phyloP scores from a whole-genome alignment of 192 early-diverging fungal species.

The Borealophlyctis nickersoniae region DNA sequence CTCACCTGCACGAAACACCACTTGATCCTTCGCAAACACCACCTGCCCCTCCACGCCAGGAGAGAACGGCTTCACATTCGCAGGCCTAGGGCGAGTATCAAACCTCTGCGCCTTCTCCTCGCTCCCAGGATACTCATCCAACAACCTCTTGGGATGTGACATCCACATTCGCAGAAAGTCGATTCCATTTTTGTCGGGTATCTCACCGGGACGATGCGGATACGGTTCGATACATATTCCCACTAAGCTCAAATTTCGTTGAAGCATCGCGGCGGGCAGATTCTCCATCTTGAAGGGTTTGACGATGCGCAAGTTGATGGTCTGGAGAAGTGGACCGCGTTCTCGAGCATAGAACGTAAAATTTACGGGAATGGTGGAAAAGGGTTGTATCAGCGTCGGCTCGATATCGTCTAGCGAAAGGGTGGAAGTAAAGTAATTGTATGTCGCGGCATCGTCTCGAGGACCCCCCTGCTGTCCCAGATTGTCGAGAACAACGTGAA shows the following conservation, averaged over 20 bases:
- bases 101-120: conserved; percentile 42
- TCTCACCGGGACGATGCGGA: conserved; percentile 33
- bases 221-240: conserved; percentile 59
- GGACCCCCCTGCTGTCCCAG: conserved; percentile 1
- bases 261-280: conserved; percentile 29
- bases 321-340: conserved; percentile 42
- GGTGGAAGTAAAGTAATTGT: conserved; percentile 25
- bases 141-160: conserved; percentile 50
- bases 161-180: conserved; percentile 56
- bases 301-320: conserved; percentile 33
- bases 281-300: conserved; percentile 26
- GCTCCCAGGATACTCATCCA: conserved; percentile 47
- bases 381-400: conserved; percentile 27
- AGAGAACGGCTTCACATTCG: conserved; percentile 17
- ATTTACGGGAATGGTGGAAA: conserved; percentile 38
- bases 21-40: conserved; percentile 34
- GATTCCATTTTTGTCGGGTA: conserved; percentile 51
- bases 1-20: conserved; percentile 39
- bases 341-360: conserved; percentile 43
- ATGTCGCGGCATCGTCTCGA: neutral
- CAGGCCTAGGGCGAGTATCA: conserved; percentile 12
- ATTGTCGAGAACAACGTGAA: conserved; percentile 29
- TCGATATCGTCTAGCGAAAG: conserved; percentile 26
- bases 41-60: conserved; percentile 31
- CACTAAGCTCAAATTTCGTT: conserved; percentile 37